Evolutionary conservation across 306 rosid genomes (phyloP).

Genomic region (Cicer chorassanicum): DNA sequence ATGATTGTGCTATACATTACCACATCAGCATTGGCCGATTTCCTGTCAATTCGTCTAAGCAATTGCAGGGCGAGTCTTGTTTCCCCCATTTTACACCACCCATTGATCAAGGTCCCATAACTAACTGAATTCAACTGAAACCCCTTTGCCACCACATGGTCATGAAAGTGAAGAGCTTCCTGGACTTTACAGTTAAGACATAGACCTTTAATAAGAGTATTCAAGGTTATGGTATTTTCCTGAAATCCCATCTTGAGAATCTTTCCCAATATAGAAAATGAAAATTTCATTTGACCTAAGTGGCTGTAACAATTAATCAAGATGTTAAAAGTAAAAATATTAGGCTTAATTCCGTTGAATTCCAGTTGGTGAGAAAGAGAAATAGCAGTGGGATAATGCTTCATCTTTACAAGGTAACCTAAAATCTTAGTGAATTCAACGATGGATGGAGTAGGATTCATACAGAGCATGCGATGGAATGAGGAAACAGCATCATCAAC

Average conservation of each 20-base stretch:
- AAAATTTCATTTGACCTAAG: background rate
- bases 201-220: background rate
- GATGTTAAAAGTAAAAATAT: background rate
- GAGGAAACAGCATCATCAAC: too few relatives aligned
- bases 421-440: background rate
- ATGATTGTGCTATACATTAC: constrained; percentile 10
- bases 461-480: background rate
- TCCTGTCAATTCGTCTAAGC: background rate
- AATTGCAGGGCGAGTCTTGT: background rate
- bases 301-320: constrained; percentile 15
- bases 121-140: background rate
- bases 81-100: background rate
- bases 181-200: background rate
- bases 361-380: background rate
- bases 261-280: background rate
- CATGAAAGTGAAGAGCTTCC: constrained; percentile 12
- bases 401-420: background rate
- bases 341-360: background rate
- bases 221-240: background rate
- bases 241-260: background rate
- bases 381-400: background rate
- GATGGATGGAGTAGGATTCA: background rate
- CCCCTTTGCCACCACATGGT: background rate
- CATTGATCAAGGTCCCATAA: constrained; percentile 22
- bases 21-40: background rate